Conservation (phyloP, 1,139 yeast species). For the Geotrichum klebahnii region DNA sequence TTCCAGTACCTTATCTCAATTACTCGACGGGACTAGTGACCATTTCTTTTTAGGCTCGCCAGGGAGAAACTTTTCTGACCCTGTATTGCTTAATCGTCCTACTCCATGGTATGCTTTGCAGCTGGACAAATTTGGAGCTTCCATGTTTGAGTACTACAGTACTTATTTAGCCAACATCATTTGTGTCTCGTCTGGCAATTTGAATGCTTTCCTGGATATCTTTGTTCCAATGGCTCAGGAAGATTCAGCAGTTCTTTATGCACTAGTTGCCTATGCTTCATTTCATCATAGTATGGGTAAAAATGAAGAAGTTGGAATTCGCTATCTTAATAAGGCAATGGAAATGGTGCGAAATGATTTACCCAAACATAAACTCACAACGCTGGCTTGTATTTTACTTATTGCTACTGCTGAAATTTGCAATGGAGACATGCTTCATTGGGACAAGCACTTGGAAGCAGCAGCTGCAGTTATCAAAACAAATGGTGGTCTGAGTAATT, state of each 20-base stretch:
- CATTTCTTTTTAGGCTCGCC: neutral
- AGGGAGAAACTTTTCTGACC: neutral
- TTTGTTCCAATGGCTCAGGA: constrained; percentile 73
- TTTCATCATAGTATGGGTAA: constrained; percentile 52
- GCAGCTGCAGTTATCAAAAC: constrained; percentile 55
- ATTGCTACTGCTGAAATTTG: constrained; percentile 71
- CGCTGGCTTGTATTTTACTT: constrained; percentile 62
- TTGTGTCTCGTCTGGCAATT: constrained; percentile 61
- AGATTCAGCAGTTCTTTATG: constrained; percentile 63
- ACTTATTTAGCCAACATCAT: constrained; percentile 55
- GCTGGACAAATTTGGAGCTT: constrained; percentile 46
- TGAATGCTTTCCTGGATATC: constrained; percentile 67
- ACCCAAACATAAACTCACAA: constrained; percentile 34
- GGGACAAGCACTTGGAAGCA: constrained; percentile 60
- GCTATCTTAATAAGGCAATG: constrained; percentile 36
- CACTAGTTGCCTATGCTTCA: constrained; percentile 75
- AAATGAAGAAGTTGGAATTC: constrained; percentile 39
- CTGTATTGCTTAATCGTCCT: constrained; percentile 5
- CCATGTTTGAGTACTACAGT: constrained; percentile 62
- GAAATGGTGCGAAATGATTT: constrained; percentile 27
- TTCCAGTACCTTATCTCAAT: neutral
- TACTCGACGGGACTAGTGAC: neutral
- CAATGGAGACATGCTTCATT: constrained; percentile 66
- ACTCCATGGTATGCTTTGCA: constrained; percentile 27
- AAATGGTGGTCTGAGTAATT: constrained; percentile 54